Evolutionary conservation across 495 filamentous ascomycete genomes (phyloP).

Genomic region (Neurospora tetraspora): DNA sequence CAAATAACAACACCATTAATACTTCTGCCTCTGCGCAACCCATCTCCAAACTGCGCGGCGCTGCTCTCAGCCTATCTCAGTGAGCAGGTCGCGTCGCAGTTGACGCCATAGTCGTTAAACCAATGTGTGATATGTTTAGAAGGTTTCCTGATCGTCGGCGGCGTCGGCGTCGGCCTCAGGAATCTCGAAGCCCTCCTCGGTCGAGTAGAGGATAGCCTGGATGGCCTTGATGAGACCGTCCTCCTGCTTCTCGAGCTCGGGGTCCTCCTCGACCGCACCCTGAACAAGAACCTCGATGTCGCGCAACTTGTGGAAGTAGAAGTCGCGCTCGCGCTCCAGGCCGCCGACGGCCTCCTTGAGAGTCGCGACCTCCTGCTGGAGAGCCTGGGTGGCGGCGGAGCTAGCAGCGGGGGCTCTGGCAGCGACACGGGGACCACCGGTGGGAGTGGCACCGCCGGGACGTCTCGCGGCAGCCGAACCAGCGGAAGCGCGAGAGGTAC

Average conservation of each 20-base stretch:
- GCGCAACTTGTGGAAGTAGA: conserved; percentile 96
- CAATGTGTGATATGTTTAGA: conserved; percentile 32
- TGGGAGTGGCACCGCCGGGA: conserved; percentile 64
- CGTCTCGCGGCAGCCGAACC: conserved; percentile 37
- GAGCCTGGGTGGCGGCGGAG: conserved; percentile 49
- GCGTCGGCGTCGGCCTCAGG: conserved; percentile 58
- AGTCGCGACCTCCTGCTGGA: conserved; percentile 70
- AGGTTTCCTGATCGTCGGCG: conserved; percentile 65
- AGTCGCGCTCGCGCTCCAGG: conserved; percentile 88
- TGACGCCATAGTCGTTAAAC: neutral
- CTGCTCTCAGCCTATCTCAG: neutral
- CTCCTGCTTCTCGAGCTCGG: conserved; percentile 85
- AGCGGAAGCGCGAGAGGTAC: conserved; percentile 35
- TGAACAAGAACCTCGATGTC: conserved; percentile 94
- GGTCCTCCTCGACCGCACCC: conserved; percentile 79
- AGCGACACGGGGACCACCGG: conserved; percentile 43
- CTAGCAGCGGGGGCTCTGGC: conserved; percentile 36
- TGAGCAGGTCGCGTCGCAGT: neutral
- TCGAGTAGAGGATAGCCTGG: conserved; percentile 93
- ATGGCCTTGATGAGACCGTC: conserved; percentile 86
- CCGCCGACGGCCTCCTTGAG: conserved; percentile 82
- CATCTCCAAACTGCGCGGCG: neutral
- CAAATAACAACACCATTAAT: neutral
- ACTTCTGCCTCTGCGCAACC: neutral
- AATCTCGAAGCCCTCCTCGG: conserved; percentile 85